Conservation (phyloP, 75 land plant species). For the Picea sitchensis region DNA sequence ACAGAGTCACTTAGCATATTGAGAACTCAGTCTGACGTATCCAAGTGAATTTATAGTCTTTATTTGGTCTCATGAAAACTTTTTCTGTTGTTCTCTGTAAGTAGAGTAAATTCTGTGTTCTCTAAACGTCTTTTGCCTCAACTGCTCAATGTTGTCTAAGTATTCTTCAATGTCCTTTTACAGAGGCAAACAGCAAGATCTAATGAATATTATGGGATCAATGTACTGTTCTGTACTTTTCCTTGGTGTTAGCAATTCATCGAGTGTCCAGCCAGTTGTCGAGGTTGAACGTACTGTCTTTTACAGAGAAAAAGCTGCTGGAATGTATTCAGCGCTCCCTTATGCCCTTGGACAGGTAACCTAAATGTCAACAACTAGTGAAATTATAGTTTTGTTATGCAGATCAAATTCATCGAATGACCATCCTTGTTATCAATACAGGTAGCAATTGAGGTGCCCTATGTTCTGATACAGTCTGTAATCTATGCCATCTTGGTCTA, state of each 20-base stretch:
- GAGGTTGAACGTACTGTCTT: constrained; percentile 77
- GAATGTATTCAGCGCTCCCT: constrained; percentile 82
- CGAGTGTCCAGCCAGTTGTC: constrained; percentile 73
- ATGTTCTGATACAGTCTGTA: constrained; percentile 20
- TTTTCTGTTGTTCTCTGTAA: neutral
- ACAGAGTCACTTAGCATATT: constrained; percentile 11
- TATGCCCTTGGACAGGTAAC: constrained; percentile 85
- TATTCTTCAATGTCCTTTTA: neutral
- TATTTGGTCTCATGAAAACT: neutral
- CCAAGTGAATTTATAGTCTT: neutral
- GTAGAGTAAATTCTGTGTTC: neutral
- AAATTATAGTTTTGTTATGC: too few relatives aligned
- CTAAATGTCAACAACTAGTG: too few relatives aligned
- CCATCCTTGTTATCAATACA: constrained; percentile 8
- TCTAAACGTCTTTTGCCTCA: neutral
- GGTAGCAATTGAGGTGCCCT: constrained; percentile 41
- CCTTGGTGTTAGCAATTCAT: constrained; percentile 64
- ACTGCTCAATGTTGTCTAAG: neutral
- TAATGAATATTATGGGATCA: constrained; percentile 67
- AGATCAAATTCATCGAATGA: too few relatives aligned
- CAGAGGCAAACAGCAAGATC: constrained; percentile 5
- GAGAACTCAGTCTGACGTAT: neutral
- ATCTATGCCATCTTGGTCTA: constrained; percentile 25
- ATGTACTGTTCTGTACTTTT: constrained; percentile 77
- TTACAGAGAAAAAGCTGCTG: constrained; percentile 83